phyloP scores from a whole-genome alignment of 1,284 basidiomycete species.

The Rhodotorula sp. region DNA sequence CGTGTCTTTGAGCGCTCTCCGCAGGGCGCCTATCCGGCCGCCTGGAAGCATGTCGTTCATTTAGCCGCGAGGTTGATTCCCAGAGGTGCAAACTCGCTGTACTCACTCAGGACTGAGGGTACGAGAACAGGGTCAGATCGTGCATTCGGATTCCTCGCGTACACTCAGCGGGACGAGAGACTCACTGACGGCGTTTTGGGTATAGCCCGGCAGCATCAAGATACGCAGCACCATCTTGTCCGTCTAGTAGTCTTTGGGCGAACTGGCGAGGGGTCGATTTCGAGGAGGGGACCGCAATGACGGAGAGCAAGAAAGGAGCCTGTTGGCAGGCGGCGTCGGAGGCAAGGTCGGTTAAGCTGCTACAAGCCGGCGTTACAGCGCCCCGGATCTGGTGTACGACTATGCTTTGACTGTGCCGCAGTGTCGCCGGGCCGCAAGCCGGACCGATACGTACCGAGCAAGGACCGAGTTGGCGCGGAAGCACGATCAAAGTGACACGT shows the following conservation, averaged over 20 bases:
- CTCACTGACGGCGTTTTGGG: slow-evolving; percentile 67
- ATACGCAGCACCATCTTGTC: slow-evolving; percentile 18
- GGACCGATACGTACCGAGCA: too few relatives aligned
- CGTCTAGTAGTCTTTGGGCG: too few relatives aligned
- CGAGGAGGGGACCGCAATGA: not conserved
- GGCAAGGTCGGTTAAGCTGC: not conserved
- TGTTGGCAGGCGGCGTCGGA: not conserved
- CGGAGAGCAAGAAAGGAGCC: not conserved
- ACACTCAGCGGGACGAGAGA: not conserved
- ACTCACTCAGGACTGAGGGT: slow-evolving; percentile 55
- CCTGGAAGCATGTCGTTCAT: not conserved
- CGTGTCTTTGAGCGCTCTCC: slow-evolving; percentile 30
- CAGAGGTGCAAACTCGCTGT: too few relatives aligned
- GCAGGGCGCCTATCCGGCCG: slow-evolving; percentile 31
- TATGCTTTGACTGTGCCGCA: too few relatives aligned
- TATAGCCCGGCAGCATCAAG: slow-evolving; percentile 59
- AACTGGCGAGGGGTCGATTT: not conserved
- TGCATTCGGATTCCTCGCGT: not conserved
- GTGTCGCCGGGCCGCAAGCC: too few relatives aligned
- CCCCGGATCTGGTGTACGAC: too few relatives aligned
- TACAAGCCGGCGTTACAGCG: not conserved
- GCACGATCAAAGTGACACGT: too few relatives aligned
- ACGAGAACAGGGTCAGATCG: not conserved
- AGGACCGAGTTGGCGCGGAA: too few relatives aligned
- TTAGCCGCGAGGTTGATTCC: not conserved